Evolutionary conservation across 1,284 basidiomycete genomes (phyloP), one percentile per base, ranked within the genome.

Genomic region (Rhodotorula sp.): DNA sequence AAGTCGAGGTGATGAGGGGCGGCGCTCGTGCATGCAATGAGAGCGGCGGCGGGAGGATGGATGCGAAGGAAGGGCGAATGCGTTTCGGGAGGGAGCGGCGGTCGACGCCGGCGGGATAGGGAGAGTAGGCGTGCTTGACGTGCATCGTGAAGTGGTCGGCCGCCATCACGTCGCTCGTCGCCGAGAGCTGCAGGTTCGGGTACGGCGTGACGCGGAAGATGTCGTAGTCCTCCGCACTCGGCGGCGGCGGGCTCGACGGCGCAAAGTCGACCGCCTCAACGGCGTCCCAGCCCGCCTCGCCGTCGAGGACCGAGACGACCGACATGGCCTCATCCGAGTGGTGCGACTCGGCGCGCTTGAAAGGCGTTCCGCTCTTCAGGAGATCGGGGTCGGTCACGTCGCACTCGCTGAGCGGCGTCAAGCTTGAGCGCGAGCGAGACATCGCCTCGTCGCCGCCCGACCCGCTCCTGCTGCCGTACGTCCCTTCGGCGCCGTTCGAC

Each of bases 141-240:
- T 61, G 64, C 48, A 66, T 64, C 13, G 69, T 71, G 32, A 74
- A 74, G 61, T 74, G 72, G 58, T 74, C 72, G 34, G 59, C 50
- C 15, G 72, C 66, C n/a, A 66, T 29, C 8, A 56, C 66, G 12
- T 62, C 51, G 13, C 61, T 56, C 66, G 59, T 69, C 36, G 56
- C 72, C 13, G 69, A 71, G 7, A 74, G 51, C 4, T 55, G 50
- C 5, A 74, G 64, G 12, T 59, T n/a, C 22, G 72, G 58, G 32
- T 48, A 60, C 6, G 60, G 66, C 2, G 59, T 46, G 3, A 53
- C 29, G 53, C 50, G 53, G 51, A 66, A 63, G 29, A 62, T 53
- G 51, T 72, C 60, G 59, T 51, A 22, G 5, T 69, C 32, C 37
- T 53, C n/a, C 10, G 48, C 17, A 9, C 17, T 15, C 9, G 46